These are phyloP conservation scores for Penicillium herquei DNA, from an alignment of 495 filamentous ascomycete genomes.

Conservation along the genomic window DNA sequence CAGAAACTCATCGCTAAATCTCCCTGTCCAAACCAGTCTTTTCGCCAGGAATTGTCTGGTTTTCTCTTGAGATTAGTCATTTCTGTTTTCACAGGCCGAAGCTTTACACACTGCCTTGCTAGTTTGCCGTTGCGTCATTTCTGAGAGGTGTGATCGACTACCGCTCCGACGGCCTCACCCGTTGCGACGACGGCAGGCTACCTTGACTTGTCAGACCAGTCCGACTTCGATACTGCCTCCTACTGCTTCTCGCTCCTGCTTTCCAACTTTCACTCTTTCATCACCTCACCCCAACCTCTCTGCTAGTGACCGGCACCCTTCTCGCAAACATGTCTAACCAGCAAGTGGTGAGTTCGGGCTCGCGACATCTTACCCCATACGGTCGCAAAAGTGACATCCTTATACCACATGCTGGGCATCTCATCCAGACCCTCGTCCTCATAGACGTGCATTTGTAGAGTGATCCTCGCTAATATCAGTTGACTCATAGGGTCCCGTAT, in stretches of 20 bases:
- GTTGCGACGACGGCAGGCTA: constrained; percentile 27
- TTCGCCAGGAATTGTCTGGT: not conserved
- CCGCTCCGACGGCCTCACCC: constrained; percentile 21
- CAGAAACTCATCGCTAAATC: constrained; percentile 35
- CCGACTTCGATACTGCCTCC: not conserved
- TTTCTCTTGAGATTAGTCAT: not conserved
- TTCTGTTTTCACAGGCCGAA: not conserved
- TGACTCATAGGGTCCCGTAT: constrained; percentile 68
- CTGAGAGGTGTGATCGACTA: constrained; percentile 15
- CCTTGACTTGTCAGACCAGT: constrained; percentile 5
- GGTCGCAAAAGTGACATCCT: constrained; percentile 1
- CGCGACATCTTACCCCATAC: constrained; percentile 17
- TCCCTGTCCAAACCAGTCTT: constrained; percentile 7
- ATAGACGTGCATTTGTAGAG: not conserved
- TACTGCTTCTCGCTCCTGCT: not conserved
- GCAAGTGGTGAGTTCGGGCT: constrained; percentile 58
- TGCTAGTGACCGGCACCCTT: not conserved
- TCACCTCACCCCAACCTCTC: not conserved
- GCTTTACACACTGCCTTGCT: not conserved
- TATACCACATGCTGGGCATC: not conserved
- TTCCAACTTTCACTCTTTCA: not conserved
- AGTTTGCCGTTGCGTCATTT: constrained; percentile 7
- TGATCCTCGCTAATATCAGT: constrained; percentile 32
- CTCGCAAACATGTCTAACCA: constrained; percentile 57
- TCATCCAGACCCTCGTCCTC: not conserved